Evolutionary conservation across 148 eudicot genomes (phyloP), one percentile per base, ranked within the genome.

Genomic region (Mesembryanthemum crystallinum): DNA sequence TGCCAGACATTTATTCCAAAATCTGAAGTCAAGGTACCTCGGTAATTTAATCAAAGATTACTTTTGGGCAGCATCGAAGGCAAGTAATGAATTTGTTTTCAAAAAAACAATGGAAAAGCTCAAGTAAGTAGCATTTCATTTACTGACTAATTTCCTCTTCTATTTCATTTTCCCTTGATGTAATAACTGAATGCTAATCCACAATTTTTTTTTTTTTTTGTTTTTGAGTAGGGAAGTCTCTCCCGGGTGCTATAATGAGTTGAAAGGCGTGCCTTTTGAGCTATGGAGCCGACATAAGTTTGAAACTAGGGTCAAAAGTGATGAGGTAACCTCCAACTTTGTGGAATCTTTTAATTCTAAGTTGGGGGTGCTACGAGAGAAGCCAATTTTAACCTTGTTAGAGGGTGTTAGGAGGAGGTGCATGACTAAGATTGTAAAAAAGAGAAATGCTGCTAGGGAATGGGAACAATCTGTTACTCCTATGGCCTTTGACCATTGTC

Each of bases 391-490:
- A 37, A 27, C 39, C 39, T 10, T 29, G 0, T 17, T 63, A 5
- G 67, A 63, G 39, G 37, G 37, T 27, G 21, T 28, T 63, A 63
- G 39, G 28, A 63, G 37, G 67, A 63, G 67, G 20, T 63, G 67
- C 37, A 63, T 63, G 67, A 63, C 4, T 4, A 63, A 63, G 12
- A 63, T 63, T 8, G 20, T 27, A 6, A 63, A 63, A 18, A 63
- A 63, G 14, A 63, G 37, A 29, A 63, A 7, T 6, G 18, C 1
- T 27, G 67, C 37, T 28, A 7, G 1, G 37, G 12, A 11, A 63
- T 63, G 67, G 67, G 24, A 63, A 1, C 2, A 5, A 5, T 4
- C 5, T 12, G 20, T 63, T 20, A 7, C 35, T 4, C 67, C 67
- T 63, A 28, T 8, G 10, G 61, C 23, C 12, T 21, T 57, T 6